A percentile compares a stretch with the other conserved stretches of the same genome.
Evolutionary conservation across 805 yeast species (phyloP).

Genomic region (Jamesozyma piceae): DNA sequence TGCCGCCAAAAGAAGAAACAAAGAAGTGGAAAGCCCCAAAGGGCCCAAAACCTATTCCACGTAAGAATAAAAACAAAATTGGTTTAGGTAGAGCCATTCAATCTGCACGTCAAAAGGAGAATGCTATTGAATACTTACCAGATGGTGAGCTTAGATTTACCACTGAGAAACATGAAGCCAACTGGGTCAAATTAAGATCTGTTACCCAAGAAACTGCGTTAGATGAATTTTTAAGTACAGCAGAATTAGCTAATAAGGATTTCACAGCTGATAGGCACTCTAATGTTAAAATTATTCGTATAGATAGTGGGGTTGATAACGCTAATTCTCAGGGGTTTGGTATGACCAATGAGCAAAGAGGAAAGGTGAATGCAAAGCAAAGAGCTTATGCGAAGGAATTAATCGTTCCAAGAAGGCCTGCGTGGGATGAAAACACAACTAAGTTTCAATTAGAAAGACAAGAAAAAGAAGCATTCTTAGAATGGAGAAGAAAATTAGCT

Average conservation of each 20-base stretch:
- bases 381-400: constrained; percentile 59
- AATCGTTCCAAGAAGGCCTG: constrained; percentile 88
- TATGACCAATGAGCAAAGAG: constrained; percentile 58
- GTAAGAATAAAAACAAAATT: constrained; percentile 71
- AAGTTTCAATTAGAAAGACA: constrained; percentile 70
- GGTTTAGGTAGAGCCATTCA: constrained; percentile 82
- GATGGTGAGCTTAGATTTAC: constrained; percentile 87
- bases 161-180: constrained; percentile 72
- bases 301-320: constrained; percentile 40
- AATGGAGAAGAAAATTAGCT: constrained; percentile 91
- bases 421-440: constrained; percentile 67
- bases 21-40: constrained; percentile 83
- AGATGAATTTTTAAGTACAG: constrained; percentile 91
- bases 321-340: constrained; percentile 45
- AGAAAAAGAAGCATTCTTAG: constrained; percentile 83
- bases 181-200: constrained; percentile 84
- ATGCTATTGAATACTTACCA: constrained; percentile 61
- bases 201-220: constrained; percentile 90
- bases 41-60: constrained; percentile 85
- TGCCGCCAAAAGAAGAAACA: constrained; percentile 39
- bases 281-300: constrained; percentile 74
- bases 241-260: constrained; percentile 92
- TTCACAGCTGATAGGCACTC: constrained; percentile 84
- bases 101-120: constrained; percentile 61
- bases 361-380: constrained; percentile 50